A percentile compares a stretch with the other conserved stretches of the same genome.
Evolutionary conservation across 1,139 yeast genomes (phyloP).

Genomic region (Suhomyces atakaporum): DNA sequence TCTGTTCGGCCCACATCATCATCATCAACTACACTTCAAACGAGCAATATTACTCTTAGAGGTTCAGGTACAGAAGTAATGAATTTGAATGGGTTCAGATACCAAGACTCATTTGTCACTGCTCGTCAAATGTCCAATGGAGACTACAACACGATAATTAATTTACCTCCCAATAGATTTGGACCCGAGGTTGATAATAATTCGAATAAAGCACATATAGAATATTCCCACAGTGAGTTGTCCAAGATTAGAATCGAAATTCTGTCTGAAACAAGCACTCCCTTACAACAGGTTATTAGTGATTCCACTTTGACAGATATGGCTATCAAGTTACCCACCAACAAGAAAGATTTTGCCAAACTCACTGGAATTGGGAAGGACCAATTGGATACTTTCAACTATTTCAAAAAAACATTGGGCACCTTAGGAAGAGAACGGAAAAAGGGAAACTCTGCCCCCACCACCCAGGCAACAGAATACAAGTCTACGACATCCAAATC

Average conservation of each 20-base stretch:
- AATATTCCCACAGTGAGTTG: slow-evolving; percentile 43
- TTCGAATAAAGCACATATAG: slow-evolving; percentile 31
- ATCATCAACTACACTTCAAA: background rate
- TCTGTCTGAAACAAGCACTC: slow-evolving; percentile 43
- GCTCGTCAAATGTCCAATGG: slow-evolving; percentile 26
- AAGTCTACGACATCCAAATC: slow-evolving; percentile 6
- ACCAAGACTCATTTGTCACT: slow-evolving; percentile 31
- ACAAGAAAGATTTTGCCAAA: slow-evolving; percentile 50
- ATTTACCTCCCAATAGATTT: slow-evolving; percentile 21
- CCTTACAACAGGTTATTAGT: slow-evolving; percentile 45
- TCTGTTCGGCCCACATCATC: slow-evolving; percentile 2
- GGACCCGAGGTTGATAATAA: slow-evolving; percentile 16
- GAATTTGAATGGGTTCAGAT: slow-evolving; percentile 15
- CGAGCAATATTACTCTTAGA: slow-evolving; percentile 1
- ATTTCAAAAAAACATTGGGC: slow-evolving; percentile 47
- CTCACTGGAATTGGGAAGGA: slow-evolving; percentile 42
- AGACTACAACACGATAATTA: slow-evolving; percentile 18
- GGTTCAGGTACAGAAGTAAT: background rate
- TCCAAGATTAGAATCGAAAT: slow-evolving; percentile 46
- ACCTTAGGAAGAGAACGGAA: slow-evolving; percentile 38
- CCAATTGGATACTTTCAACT: slow-evolving; percentile 46
- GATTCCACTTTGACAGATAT: slow-evolving; percentile 55
- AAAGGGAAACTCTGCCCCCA: slow-evolving; percentile 14
- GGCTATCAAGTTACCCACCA: slow-evolving; percentile 57
- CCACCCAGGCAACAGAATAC: slow-evolving; percentile 6